Evolutionary conservation across 768 basidiomycete genomes (phyloP).

Genomic region (Candolleomyces efflorescens): DNA sequence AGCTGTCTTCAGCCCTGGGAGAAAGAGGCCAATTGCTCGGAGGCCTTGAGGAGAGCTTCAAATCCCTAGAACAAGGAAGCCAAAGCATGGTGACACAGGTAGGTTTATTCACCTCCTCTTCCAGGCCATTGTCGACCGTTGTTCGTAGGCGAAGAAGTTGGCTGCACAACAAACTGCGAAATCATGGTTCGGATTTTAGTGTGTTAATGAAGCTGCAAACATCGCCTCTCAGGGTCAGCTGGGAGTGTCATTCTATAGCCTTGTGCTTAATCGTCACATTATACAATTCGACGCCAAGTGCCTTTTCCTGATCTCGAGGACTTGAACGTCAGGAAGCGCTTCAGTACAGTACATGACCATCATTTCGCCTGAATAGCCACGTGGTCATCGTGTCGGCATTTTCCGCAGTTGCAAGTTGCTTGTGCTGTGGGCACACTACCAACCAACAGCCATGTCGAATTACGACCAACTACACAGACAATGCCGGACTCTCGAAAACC

Average conservation of each 20-base stretch:
- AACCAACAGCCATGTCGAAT: constrained; percentile 48
- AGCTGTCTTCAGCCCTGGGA: constrained; percentile 47
- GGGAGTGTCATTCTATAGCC: too few species aligned
- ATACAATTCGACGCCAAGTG: constrained; percentile 40
- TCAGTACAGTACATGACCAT: too few species aligned
- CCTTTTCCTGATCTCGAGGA: constrained; percentile 33
- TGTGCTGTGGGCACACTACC: background rate
- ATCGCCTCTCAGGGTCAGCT: too few species aligned
- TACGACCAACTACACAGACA: constrained; percentile 91
- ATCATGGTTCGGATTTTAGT: constrained; percentile 57
- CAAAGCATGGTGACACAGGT: constrained; percentile 65
- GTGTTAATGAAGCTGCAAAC: too few species aligned
- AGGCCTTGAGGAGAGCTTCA: constrained; percentile 58
- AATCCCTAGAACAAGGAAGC: constrained; percentile 62
- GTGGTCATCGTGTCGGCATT: background rate
- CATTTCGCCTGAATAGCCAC: too few species aligned
- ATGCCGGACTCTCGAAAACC: constrained; percentile 89
- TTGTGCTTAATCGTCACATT: constrained; percentile 28
- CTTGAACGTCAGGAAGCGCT: too few species aligned
- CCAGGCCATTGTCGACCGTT: background rate
- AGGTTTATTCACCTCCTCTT: background rate
- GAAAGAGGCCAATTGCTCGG: constrained; percentile 68
- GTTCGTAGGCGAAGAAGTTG: constrained; percentile 52
- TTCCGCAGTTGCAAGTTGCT: background rate
- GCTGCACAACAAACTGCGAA: constrained; percentile 62